A percentile compares a stretch with the other conserved stretches of the same genome.
These are phyloP conservation scores for Ceratobasidium papillatum DNA, from an alignment of 1,284 basidiomycete genomes.

Conservation along the genomic window DNA sequence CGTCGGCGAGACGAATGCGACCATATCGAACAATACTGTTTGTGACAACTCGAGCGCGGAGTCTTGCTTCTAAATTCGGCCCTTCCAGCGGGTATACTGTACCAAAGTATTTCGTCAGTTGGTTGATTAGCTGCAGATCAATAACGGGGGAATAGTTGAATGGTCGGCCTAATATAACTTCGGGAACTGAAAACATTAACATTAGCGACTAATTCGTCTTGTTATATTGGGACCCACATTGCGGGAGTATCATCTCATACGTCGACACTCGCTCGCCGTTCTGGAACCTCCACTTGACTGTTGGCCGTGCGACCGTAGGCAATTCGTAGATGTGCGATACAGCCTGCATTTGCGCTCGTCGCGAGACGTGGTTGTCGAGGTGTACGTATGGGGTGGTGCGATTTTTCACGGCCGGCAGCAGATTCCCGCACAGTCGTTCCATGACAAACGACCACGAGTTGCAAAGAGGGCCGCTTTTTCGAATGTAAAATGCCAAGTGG, in stretches of 20 bases:
- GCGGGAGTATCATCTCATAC: background rate
- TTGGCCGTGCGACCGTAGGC: background rate
- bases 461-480: conserved; percentile 55
- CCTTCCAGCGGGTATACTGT: background rate
- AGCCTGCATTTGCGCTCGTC: conserved; percentile 46
- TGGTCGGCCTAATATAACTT: background rate
- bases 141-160: background rate
- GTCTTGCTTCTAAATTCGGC: background rate
- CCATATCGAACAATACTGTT: conserved; percentile 15
- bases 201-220: background rate
- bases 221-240: background rate
- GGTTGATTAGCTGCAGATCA: background rate
- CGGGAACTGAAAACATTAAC: background rate
- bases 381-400: conserved; percentile 48
- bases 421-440: conserved; percentile 49
- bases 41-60: background rate
- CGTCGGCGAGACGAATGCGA: background rate
- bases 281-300: background rate
- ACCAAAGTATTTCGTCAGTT: conserved; percentile 12
- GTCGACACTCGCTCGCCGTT: background rate
- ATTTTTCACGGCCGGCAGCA: conserved; percentile 48
- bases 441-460: conserved; percentile 58
- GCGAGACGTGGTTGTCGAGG: conserved; percentile 47
- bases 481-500: conserved; percentile 53
- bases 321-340: background rate